Percentiles rank a stretch among this genome's conserved stretches.
Conservation (phyloP, 345 rosid genomes). For the Pugionium dolabratum region DNA sequence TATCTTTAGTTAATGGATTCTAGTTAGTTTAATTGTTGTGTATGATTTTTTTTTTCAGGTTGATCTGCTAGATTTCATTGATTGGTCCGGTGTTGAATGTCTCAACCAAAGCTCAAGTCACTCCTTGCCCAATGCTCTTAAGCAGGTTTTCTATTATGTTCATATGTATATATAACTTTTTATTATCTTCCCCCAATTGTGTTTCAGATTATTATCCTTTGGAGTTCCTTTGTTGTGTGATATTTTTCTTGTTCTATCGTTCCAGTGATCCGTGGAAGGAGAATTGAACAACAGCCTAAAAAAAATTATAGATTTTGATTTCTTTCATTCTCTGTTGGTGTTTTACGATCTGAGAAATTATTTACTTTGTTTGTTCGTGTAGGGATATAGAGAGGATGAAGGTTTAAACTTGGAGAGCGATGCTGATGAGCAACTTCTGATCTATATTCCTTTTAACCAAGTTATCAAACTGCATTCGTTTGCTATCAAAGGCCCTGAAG, state of each 20-base stretch:
- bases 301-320: too few species aligned
- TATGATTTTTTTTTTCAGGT: too few species aligned
- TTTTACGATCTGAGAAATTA: too few species aligned
- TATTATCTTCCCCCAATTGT: too few species aligned
- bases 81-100: constrained; percentile 97
- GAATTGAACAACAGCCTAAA: too few species aligned
- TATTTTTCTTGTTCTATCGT: too few species aligned
- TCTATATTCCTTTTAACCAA: constrained; percentile 87
- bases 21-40: neutral
- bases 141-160: constrained; percentile 68
- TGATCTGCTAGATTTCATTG: constrained; percentile 82
- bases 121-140: constrained; percentile 78
- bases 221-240: too few species aligned
- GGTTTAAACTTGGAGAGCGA: constrained; percentile 85
- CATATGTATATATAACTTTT: neutral
- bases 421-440: constrained; percentile 92
- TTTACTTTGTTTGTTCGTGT: too few species aligned
- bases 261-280: too few species aligned
- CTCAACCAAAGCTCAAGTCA: constrained; percentile 76
- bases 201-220: too few species aligned
- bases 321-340: too few species aligned
- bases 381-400: constrained; percentile 98
- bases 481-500: constrained; percentile 78
- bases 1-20: constrained; percentile 7
- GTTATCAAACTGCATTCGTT: constrained; percentile 84